Evolutionary conservation across 2,329 filamentous ascomycete genomes (phyloP), one percentile per base, ranked within the genome.

Genomic region (Colletotrichum sidae): DNA sequence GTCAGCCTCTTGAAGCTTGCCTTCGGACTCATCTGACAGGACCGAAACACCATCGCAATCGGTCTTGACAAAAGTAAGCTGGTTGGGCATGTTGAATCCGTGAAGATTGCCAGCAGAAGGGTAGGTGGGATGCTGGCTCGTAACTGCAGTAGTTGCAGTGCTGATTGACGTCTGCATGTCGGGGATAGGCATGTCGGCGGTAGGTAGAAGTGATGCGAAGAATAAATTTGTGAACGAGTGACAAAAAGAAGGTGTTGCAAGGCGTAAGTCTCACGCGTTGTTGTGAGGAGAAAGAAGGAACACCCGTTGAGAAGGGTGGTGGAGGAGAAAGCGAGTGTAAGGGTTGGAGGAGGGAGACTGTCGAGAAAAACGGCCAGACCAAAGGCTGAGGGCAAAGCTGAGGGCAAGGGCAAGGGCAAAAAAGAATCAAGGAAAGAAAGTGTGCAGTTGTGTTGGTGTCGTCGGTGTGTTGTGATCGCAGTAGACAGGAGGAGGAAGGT

Each of bases 141-240:
- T 52, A 9, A 66, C 58, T 2, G 58, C 63, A 6, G 58, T 66
- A 0, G 63, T 57, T 6, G 33, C 52, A 4, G 58, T 57, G 25
- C 63, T 63, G 25, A 66, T 63, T 1, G 63, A 66, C 5, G 58
- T 47, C 41, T 66, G 63, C 4, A 38, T 4, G 1, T 25, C 45
- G 1, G 46, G 58, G 1, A 63, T 47, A 17, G 58, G 53, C 63
- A 63, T 62, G 17, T 11, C 58, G 33, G 8, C 17, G 41, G 35
- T 49, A 25, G 6, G 46, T 37, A 25, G 17, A 41, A 33, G 37
- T 11, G 45, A 57, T 57, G 46, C 33, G 25, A 45, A 55, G 25
- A 55, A 55, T 38, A 55, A 45, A 41, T 41, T 41, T 55, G 52
- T 55, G 25, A 55, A 10, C 4, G 39, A 13, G 13, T 46, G 37